Evolutionary conservation across 108 stramenopile species (phyloP), one percentile per base, ranked within the genome.

Genomic region (Parietichytrium sp.): DNA sequence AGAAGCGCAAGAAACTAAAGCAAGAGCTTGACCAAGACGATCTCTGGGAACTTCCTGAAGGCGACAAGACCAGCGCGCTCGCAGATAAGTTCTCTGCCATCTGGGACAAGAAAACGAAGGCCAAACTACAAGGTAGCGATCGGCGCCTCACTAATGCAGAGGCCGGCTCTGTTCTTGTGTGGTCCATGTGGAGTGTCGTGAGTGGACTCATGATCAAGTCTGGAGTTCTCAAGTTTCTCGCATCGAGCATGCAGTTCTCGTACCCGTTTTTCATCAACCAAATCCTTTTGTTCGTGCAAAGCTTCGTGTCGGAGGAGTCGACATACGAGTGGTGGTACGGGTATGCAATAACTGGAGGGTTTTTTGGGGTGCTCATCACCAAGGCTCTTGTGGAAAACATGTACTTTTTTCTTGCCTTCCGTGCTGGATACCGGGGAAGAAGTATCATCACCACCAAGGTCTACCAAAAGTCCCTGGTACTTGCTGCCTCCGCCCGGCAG

Each of bases 401-500:
- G 54, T 55, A 55, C 54, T 55, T 55, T 36, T 12, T 38, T 36
- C 15, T 6, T 16, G 54, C 4, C 54, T 38, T 16, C 54, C 54
- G 54, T 36, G 16, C 18, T 16, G 54, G 16, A 8, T 29, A 18
- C 54, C 3, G 54, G 3, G 54, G 55, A 8, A n/a, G 55, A 27
- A 83, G 84, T 23, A 78, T 49, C 38, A 61, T 85, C 36, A 86
- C 80, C 81, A 52, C 51, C 7, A 47, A 33, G 16, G 52, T 85
- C 15, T 86, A 85, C 82, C 10, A 52, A 33, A 87, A 87, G 85
- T 61, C 85, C 18, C 83, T 87, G 54, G 25, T 45, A 6, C 83
- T 87, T n/a, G 42, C 61, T 6, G 53, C 85, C 80, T 25, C 47
- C 12, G 83, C 83, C 15, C 51, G 86, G n/a, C 80, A 81, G 47